Base-by-base conservation (phyloP, 2,329 filamentous ascomycete genomes). In the Ascochyta koolunga region DNA sequence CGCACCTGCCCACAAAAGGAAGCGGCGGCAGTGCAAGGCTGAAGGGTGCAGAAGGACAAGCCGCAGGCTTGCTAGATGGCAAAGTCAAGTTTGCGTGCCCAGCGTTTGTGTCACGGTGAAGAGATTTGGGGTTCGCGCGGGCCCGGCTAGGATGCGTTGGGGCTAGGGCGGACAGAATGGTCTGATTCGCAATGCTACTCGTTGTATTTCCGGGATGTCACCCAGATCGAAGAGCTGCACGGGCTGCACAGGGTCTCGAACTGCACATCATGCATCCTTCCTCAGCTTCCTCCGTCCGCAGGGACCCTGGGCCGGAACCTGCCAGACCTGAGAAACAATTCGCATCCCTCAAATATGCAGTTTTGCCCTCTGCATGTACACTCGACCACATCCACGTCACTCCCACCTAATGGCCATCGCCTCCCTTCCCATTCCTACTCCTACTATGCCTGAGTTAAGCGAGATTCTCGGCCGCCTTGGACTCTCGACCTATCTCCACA, bases 391-490 rank as follows among this genome's bases (percentile, higher is more conserved):
- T 56, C 41, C 58, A 53, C 53, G 53, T 61, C 50, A 65, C 65
- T 29, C 31, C n/a, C 45, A 35, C 11, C 41, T 51, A 35, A 61
- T 54, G 68, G 54, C 64, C 65, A 71, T 69, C 67, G 35, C 50
- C 58, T 50, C 62, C 57, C 51, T 60, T 58, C 39, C 59, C 60
- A 58, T 56, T n/a, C 60, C 59, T 37, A 60, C 57, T 16, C 59
- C 58, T 35, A 29, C 54, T 27, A 59, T 62, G 50, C 58, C 67
- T 15, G 61, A 62, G 21, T 60, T 76, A 49, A 44, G 48, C 15
- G 60, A 68, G 5, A 62, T 72, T n/a, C 62, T 76, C 9, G 61
- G 61, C 13, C 70, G 71, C 11, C 60, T 75, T 32, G 65, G 70
- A 9, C 57, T 76, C 44, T 51, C 52, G 4, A 49, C 63, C 5